Evolutionary conservation across 345 rosid genomes (phyloP), one percentile per base, ranked within the genome.

Genomic region (Dipteronia dyeriana): DNA sequence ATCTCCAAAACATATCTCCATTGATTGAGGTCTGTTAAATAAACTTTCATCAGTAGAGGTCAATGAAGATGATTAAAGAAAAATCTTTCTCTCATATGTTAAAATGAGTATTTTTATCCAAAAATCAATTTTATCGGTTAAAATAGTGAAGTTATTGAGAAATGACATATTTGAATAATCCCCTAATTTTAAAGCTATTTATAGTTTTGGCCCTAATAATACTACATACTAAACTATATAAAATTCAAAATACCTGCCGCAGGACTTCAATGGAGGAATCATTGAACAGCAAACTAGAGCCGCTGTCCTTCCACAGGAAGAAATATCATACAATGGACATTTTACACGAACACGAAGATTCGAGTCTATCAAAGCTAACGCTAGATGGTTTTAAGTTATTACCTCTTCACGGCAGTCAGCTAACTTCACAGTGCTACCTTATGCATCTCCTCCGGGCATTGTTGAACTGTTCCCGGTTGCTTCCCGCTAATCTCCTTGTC

Each of bases 401-500:
- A 3, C 73, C 10, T 49, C 13, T 49, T 17, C 1, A 3, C 7
- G 1, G 25, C 38, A 53, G 61, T 51, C 71, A 57, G 60, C 60
- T 77, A 51, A 51, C 61, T 72, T 66, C 25, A 61, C 69, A 68
- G 74, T 23, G 70, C 19, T 66, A 20, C 63, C 75, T 66, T 73
- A 79, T 47, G 77, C 70, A 65, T 66, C 82, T 26, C 77, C 74
- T 26, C 77, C 74, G 41, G 66, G 72, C 65, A 41, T 49, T 53
- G 75, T 39, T 43, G 77, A 53, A 41, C 63, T 62, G 71, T 65
- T 76, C 49, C 53, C 29, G 25, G 73, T 38, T 66, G 81, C 71
- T 69, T 85, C 76, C 71, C 67, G 9, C 59, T 70, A 29, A 53
- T 82, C 63, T 79, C 84, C 80, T 77, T 71, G 26, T 76, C 90